Conservation (phyloP, 2,329 filamentous ascomycete species). For the Orbilia oligospora region DNA sequence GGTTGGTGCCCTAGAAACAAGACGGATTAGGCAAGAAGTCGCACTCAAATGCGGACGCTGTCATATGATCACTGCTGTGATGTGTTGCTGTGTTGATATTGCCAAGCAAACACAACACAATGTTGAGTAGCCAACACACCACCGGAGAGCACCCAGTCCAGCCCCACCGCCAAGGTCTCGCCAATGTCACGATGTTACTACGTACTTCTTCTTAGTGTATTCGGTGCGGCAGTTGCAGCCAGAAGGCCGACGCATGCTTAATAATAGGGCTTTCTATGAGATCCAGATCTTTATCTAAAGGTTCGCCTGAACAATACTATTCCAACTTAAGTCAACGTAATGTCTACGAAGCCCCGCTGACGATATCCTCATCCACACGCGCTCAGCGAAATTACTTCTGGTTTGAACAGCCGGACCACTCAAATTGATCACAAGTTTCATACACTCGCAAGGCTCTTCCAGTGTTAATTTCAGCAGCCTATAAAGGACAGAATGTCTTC, state of each 20-base stretch:
- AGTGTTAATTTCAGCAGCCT: background rate
- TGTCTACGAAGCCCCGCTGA: conserved; percentile 35
- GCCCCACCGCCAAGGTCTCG: conserved; percentile 12
- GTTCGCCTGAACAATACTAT: background rate
- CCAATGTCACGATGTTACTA: conserved; percentile 29
- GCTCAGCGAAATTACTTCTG: conserved; percentile 10
- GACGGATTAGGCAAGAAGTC: background rate
- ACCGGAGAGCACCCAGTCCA: too few species aligned
- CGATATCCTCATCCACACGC: conserved; percentile 23
- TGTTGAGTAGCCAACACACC: background rate
- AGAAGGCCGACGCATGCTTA: conserved; percentile 12
- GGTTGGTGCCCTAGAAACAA: conserved; percentile 32
- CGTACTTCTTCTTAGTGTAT: too few species aligned
- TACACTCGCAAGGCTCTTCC: background rate
- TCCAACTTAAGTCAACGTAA: conserved; percentile 25
- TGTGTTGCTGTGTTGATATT: conserved; percentile 4
- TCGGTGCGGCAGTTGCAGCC: background rate
- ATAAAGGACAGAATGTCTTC: conserved; percentile 28
- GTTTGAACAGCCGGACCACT: conserved; percentile 5
- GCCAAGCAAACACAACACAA: background rate
- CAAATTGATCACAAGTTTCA: background rate
- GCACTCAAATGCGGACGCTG: background rate
- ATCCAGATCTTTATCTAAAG: background rate
- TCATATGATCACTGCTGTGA: background rate
- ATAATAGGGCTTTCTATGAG: conserved; percentile 4